A percentile compares a stretch with the other conserved stretches of the same genome.
Evolutionary conservation across 2,329 filamentous ascomycete species (phyloP).

Genomic region (Cadophora sp.): DNA sequence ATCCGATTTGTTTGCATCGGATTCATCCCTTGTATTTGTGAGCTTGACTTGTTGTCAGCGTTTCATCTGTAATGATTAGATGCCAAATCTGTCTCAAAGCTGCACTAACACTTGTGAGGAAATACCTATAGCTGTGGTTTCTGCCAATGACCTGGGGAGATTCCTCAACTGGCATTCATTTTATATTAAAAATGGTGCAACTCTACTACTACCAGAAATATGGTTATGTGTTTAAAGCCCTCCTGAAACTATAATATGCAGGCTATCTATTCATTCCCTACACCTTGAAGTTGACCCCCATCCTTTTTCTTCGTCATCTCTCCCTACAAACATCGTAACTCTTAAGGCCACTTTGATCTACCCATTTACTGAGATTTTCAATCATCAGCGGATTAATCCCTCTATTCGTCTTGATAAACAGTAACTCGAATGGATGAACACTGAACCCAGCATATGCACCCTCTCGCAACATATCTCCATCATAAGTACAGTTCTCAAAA

Average conservation of each 20-base stretch:
- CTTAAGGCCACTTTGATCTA: conserved; percentile 32
- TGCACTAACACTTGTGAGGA: too few species aligned
- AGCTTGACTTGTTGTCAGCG: not conserved
- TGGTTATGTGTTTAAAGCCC: not conserved
- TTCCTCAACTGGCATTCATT: not conserved
- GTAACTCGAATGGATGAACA: conserved; percentile 27
- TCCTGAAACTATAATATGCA: not conserved
- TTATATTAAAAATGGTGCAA: not conserved
- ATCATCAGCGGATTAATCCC: conserved; percentile 32
- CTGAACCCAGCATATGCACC: conserved; percentile 20
- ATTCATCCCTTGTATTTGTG: not conserved
- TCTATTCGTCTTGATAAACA: conserved; percentile 30
- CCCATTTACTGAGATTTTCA: conserved; percentile 37
- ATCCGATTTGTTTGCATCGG: not conserved
- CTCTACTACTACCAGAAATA: not conserved
- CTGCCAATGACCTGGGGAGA: too few species aligned
- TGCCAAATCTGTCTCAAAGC: too few species aligned
- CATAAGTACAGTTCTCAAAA: conserved; percentile 12
- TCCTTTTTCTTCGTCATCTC: not conserved
- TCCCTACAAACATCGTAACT: conserved; percentile 33
- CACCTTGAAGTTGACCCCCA: not conserved
- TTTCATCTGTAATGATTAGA: not conserved
- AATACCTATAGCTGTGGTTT: too few species aligned
- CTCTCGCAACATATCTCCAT: conserved; percentile 24
- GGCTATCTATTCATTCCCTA: not conserved